Percentiles rank a stretch among this genome's conserved stretches.
phyloP scores from a whole-genome alignment of 1,284 basidiomycete species.

The Peniophora sp. region DNA sequence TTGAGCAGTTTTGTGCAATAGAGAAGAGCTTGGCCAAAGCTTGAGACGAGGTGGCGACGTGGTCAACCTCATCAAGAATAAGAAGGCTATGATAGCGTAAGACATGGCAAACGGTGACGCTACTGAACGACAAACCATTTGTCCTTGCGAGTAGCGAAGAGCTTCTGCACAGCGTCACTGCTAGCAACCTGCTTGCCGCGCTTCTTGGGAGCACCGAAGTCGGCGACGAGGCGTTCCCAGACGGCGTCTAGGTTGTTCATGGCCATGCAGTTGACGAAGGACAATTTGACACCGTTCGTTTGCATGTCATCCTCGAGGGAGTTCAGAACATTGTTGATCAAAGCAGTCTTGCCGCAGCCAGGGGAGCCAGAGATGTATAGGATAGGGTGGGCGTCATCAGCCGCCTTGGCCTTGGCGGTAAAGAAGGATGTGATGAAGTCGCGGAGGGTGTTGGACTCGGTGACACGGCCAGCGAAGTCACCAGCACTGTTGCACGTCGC shows the following conservation, averaged over 20 bases:
- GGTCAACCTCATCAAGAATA: conserved; percentile 74
- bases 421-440: conserved; percentile 51
- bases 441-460: conserved; percentile 48
- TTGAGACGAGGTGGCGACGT: conserved; percentile 53
- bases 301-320: conserved; percentile 24
- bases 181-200: conserved; percentile 26
- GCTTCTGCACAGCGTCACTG: conserved; percentile 33
- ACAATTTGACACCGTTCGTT: conserved; percentile 33
- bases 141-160: conserved; percentile 28
- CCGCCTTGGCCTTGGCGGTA: conserved; percentile 18
- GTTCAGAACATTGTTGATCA: conserved; percentile 57
- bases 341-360: conserved; percentile 76
- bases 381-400: conserved; percentile 24
- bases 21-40: conserved; percentile 55
- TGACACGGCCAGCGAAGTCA: conserved; percentile 55
- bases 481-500: conserved; percentile 50
- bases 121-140: conserved; percentile 46
- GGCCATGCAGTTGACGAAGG: conserved; percentile 74
- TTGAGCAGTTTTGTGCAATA: conserved; percentile 41
- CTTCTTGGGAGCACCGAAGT: conserved; percentile 29
- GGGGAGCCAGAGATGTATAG: conserved; percentile 77
- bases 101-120: neutral
- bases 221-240: conserved; percentile 61
- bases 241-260: conserved; percentile 55
- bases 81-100: conserved; percentile 40